Base-by-base conservation (phyloP, 805 yeast species). In the Cyberlindnera xylosilytica region DNA sequence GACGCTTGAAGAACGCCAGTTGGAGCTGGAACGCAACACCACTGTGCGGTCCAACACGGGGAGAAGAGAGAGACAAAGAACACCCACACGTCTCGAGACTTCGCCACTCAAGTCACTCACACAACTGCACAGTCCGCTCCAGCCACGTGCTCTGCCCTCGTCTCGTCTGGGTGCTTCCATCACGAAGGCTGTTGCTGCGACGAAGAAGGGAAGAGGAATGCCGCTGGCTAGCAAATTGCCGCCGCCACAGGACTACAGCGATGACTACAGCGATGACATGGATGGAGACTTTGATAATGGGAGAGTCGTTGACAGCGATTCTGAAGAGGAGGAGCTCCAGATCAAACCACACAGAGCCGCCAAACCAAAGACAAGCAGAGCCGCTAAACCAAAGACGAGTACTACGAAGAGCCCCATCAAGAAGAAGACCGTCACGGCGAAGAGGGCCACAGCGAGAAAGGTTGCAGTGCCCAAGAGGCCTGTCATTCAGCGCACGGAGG, bases 11-110 rank as follows among this genome's bases (percentile, higher is more conserved):
- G 41, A 49, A 22, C 45, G 54, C 11, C 45, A 45, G 6, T 13
- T 29, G 33, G 56, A 54, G 27, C 35, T 52, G 17, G 54, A 51
- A 33, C 42, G 51, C 34, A 54, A 54, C 34, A 51, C 46, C 11
- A 50, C 57, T 1, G 47, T 49, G 7, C 31, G 53, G 12, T 45
- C 46, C 5, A n/a, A n/a, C n/a, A 11, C 38, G 5, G 38, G 39
- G 20, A 46, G 43, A 39, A 35, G 32, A 18, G 3, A 9, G 3
- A 27, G 24, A 26, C 22, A 20, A 12, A 28, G 38, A 9, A 42
- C 41, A 6, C 41, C 49, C 3, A 38, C 49, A 17, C 10, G 35
- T 15, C 28, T 37, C 20, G 39, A 44, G 19, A 39, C 43, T 3
- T 45, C 51, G 10, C 49, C 47, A 5, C 36, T 44, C 26, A 49